Evolutionary conservation across 768 basidiomycete species (phyloP).

Genomic region (Imleria badia): DNA sequence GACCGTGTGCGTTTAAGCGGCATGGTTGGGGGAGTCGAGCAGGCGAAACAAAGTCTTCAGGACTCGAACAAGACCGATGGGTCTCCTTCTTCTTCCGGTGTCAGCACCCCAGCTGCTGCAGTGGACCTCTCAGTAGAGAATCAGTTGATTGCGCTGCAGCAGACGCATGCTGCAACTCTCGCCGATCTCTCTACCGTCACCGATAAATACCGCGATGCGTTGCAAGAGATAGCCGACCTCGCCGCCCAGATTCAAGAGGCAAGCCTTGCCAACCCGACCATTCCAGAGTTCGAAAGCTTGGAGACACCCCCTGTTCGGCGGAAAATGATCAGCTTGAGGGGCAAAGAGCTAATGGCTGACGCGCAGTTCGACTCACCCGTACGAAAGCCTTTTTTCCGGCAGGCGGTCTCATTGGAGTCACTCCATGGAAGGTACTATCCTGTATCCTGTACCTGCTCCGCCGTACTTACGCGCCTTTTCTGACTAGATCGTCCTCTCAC

Average conservation of each 20-base stretch:
- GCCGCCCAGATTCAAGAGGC: conserved; percentile 88
- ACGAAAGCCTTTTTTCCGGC: conserved; percentile 81
- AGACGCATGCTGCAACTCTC: conserved; percentile 78
- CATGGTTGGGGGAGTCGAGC: conserved; percentile 68
- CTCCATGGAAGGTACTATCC: conserved; percentile 74
- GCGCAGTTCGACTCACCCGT: conserved; percentile 53
- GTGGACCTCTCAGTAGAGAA: conserved; percentile 46
- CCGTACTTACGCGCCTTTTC: conserved; percentile 12
- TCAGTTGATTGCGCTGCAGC: conserved; percentile 74
- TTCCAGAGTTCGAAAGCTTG: conserved; percentile 44
- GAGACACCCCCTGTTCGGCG: conserved; percentile 52
- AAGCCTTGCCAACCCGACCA: conserved; percentile 57
- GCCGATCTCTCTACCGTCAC: conserved; percentile 77
- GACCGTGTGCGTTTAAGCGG: conserved; percentile 64
- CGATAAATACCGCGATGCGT: conserved; percentile 82
- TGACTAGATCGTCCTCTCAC: conserved; percentile 80
- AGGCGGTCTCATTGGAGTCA: conserved; percentile 84
- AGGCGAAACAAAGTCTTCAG: conserved; percentile 68
- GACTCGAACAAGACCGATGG: conserved; percentile 33
- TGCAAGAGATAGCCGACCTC: conserved; percentile 91
- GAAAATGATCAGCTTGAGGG: conserved; percentile 50
- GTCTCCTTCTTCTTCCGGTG: conserved; percentile 31
- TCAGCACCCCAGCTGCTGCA: conserved; percentile 29
- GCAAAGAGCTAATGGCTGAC: conserved; percentile 43
- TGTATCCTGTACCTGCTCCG: background rate